Percentiles rank a stretch among this genome's conserved stretches.
These are phyloP conservation scores for Pseudofabraea citricarpa DNA, from an alignment of 2,329 filamentous ascomycete species.

Conservation along the genomic window DNA sequence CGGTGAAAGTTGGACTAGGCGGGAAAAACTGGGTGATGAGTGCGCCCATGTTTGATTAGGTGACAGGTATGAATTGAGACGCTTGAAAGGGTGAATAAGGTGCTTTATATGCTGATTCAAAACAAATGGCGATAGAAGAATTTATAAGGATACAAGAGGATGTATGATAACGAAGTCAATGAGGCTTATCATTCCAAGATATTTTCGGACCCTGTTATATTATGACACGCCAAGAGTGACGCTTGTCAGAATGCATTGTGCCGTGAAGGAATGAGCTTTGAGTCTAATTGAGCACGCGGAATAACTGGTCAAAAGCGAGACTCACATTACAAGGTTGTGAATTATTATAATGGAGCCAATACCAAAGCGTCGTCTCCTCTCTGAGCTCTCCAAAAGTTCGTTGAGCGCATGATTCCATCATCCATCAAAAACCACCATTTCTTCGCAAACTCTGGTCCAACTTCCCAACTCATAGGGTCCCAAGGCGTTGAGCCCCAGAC, in stretches of 20 bases:
- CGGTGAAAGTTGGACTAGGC: constrained; percentile 34
- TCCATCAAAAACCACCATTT: constrained; percentile 26
- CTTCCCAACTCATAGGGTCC: constrained; percentile 25
- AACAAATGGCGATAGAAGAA: not conserved
- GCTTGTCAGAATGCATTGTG: not conserved
- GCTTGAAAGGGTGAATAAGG: not conserved
- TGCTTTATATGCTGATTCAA: not conserved
- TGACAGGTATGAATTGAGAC: not conserved
- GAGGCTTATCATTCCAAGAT: not conserved
- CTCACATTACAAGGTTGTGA: too few species aligned
- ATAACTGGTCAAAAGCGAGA: too few species aligned
- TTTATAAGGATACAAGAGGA: not conserved
- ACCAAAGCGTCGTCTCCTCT: constrained; percentile 18
- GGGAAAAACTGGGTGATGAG: constrained; percentile 20
- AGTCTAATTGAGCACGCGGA: too few species aligned
- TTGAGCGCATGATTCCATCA: constrained; percentile 20
- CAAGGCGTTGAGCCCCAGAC: constrained; percentile 26
- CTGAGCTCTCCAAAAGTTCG: constrained; percentile 24
- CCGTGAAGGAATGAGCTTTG: too few species aligned
- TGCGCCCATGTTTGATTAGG: not conserved
- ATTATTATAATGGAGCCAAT: not conserved
- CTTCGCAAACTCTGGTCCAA: constrained; percentile 19
- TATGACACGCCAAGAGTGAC: not conserved
- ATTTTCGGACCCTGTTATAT: not conserved
- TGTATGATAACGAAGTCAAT: not conserved